Evolutionary conservation across 2,329 filamentous ascomycete genomes (phyloP).

Genomic region (Arachnomyces sp.): DNA sequence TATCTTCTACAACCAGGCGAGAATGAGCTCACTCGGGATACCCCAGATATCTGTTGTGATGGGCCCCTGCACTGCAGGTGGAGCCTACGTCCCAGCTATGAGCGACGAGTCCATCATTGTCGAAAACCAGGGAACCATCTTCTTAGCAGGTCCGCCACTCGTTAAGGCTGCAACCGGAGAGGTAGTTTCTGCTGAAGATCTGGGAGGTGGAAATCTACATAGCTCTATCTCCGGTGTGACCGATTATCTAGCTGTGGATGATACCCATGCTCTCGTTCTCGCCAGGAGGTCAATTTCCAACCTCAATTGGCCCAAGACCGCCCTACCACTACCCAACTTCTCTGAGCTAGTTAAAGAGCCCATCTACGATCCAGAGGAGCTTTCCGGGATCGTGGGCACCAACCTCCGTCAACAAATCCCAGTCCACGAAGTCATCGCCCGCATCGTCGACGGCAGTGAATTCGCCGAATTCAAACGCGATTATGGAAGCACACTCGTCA

Average conservation of each 20-base stretch:
- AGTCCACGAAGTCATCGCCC: constrained; percentile 82
- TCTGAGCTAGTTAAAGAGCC: constrained; percentile 56
- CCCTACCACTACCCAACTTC: constrained; percentile 22
- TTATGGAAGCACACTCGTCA: constrained; percentile 83
- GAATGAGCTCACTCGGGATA: constrained; percentile 82
- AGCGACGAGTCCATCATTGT: constrained; percentile 97
- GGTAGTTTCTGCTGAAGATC: constrained; percentile 78
- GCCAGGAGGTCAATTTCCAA: constrained; percentile 77
- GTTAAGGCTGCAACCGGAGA: constrained; percentile 96
- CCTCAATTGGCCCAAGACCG: constrained; percentile 69
- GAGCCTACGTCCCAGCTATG: constrained; percentile 95
- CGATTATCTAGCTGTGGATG: constrained; percentile 89
- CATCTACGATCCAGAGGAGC: constrained; percentile 67
- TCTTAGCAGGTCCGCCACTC: constrained; percentile 84
- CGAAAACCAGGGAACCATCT: constrained; percentile 91
- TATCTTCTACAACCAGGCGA: constrained; percentile 96
- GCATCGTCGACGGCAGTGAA: constrained; percentile 81
- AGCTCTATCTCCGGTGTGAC: constrained; percentile 86
- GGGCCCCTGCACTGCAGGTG: constrained; percentile 92
- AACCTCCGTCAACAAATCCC: constrained; percentile 80
- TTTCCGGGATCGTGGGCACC: constrained; percentile 80
- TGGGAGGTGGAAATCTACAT: constrained; percentile 85
- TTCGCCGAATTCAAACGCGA: constrained; percentile 93
- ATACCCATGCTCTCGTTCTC: constrained; percentile 81
- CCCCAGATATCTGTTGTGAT: constrained; percentile 94